Evolutionary conservation across 2,329 filamentous ascomycete genomes (phyloP), one percentile per base, ranked within the genome.

Genomic region (Alternaria atra): DNA sequence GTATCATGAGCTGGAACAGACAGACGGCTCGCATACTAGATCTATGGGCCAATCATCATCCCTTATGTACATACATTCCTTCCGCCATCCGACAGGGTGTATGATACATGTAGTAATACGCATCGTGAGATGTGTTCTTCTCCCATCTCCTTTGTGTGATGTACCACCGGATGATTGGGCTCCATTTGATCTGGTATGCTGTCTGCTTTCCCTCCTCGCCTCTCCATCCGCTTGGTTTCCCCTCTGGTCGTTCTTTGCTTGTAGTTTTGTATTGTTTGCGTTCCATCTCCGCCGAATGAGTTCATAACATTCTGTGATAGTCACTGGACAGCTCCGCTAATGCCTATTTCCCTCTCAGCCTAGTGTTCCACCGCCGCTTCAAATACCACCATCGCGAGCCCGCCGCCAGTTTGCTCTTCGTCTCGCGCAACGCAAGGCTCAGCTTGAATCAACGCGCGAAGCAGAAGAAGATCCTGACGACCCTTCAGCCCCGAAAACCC

Each of bases 321-420:
- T n/a, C 4, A 10, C 34, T 29, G 53, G 35, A 35, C 48, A 52
- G 35, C 32, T 87, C 40, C 87, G 48, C 63, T 67, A 55, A 65
- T 52, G 35, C 27, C 25, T n/a, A 5, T 15, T 15, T 4, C 10
- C 0, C 39, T 37, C 23, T 5, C 27, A 69, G 69, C 53, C 64
- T 29, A 67, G 64, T 27, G 55, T 66, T n/a, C 66, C 71, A 85
- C 47, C 87, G 86, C 69, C 71, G 85, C 87, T 97, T 72, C 95
- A 94, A 76, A 89, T 94, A 35, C 90, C 91, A 1, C 94, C 94
- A 2, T 96, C 93, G 7, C 89, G 94, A 53, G 94, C 94, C 7
- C 89, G 94, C 52, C 85, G 93, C 56, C 93, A 97, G 78, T 86
- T 98, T n/a, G 94, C 93, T n/a, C 91, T 92, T 12, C 89, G 94